Conservation (phyloP, 768 basidiomycete species). For the Cyclocybe cylindracea region DNA sequence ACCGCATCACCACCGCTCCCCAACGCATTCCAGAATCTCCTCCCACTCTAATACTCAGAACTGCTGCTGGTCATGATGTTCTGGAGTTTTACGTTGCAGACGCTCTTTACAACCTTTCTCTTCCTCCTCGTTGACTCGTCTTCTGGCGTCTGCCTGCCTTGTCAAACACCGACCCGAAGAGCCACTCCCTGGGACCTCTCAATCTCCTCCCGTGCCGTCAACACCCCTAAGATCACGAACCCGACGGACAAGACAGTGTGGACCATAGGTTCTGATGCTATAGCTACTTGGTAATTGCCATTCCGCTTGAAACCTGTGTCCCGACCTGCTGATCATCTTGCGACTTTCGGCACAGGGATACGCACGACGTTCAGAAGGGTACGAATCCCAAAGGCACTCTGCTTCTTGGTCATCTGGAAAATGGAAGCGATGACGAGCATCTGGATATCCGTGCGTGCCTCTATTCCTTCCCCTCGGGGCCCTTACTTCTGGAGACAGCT, state of each 20-base stretch:
- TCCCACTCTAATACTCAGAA: constrained; percentile 9
- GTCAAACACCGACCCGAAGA: constrained; percentile 22
- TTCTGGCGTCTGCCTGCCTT: constrained; percentile 28
- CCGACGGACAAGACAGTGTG: constrained; percentile 40
- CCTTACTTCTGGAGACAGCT: constrained; percentile 10
- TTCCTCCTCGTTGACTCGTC: constrained; percentile 20
- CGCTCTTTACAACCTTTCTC: constrained; percentile 23
- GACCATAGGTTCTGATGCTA: constrained; percentile 34
- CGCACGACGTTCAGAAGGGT: constrained; percentile 26
- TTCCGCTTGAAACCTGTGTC: constrained; percentile 12
- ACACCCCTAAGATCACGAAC: constrained; percentile 41
- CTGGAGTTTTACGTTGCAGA: constrained; percentile 19
- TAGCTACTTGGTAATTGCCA: constrained; percentile 45
- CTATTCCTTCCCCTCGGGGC: constrained; percentile 1
- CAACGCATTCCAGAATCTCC: not conserved
- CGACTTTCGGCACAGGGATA: constrained; percentile 38
- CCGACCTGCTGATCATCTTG: constrained; percentile 17
- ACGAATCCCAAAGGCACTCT: constrained; percentile 42
- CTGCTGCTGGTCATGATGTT: constrained; percentile 37
- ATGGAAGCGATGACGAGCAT: constrained; percentile 42
- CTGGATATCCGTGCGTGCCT: constrained; percentile 41
- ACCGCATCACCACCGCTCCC: constrained; percentile 5
- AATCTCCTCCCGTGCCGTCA: constrained; percentile 30
- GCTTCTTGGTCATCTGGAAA: constrained; percentile 42
- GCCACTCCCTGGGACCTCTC: constrained; percentile 12